Conservation (phyloP, 495 filamentous ascomycete species). For the Penicillium lividum region DNA sequence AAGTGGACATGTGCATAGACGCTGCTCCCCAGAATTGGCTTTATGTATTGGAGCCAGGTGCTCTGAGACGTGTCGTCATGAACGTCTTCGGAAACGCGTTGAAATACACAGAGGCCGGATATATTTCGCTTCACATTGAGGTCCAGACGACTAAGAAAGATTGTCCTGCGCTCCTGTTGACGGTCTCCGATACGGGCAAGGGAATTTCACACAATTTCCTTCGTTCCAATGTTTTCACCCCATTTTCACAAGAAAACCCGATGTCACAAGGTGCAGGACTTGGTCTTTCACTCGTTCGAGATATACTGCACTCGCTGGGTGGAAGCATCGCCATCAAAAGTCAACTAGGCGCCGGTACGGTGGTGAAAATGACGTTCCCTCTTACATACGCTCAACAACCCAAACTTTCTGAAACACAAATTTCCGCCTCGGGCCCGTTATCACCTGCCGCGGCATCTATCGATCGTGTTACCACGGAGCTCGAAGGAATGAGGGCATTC, state of each 20-base stretch:
- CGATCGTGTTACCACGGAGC: background rate
- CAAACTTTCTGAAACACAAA: too few species aligned
- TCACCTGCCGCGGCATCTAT: background rate
- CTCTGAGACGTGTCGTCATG: conserved; percentile 65
- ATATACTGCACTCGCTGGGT: conserved; percentile 48
- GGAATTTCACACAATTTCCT: conserved; percentile 50
- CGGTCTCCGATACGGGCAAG: conserved; percentile 44
- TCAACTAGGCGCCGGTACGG: conserved; percentile 46
- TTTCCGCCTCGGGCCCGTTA: background rate
- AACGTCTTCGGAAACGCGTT: conserved; percentile 73
- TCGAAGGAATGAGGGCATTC: background rate
- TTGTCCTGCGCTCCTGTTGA: conserved; percentile 25
- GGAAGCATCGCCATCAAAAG: conserved; percentile 52
- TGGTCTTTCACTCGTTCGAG: conserved; percentile 52
- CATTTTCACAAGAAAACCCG: conserved; percentile 48
- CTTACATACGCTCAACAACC: too few species aligned
- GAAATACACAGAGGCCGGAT: conserved; percentile 65
- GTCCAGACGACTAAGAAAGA: conserved; percentile 35
- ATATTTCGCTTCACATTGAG: conserved; percentile 57
- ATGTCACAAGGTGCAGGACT: conserved; percentile 47
- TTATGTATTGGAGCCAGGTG: conserved; percentile 61
- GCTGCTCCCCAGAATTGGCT: conserved; percentile 46
- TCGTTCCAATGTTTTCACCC: conserved; percentile 38
- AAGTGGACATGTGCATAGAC: conserved; percentile 53
- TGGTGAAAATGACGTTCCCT: conserved; percentile 47